Conservation (phyloP, 768 basidiomycete species). For the Gymnopilus dilepis region DNA sequence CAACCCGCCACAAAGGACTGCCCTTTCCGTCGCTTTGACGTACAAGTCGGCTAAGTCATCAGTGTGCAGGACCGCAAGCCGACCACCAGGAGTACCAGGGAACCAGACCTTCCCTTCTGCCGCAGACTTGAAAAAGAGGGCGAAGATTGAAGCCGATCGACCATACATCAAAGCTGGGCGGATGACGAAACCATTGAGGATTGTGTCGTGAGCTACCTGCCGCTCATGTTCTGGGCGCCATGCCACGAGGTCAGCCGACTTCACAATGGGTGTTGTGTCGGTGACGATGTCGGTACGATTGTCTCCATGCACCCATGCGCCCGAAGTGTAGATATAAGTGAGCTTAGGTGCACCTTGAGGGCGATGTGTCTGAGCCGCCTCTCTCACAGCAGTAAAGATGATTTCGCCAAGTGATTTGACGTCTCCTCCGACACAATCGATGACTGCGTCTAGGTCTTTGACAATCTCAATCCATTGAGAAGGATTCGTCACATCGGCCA, state of each 20-base stretch:
- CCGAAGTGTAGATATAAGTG: conserved; percentile 13
- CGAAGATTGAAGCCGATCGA: neutral
- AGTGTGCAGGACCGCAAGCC: conserved; percentile 1
- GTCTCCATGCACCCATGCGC: conserved; percentile 5
- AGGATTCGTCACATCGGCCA: conserved; percentile 1
- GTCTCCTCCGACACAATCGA: conserved; percentile 2
- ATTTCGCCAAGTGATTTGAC: neutral
- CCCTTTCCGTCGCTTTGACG: conserved; percentile 5
- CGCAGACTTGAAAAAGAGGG: conserved; percentile 7
- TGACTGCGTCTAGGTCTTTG: conserved; percentile 2
- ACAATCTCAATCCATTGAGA: neutral
- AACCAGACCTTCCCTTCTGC: conserved; percentile 2
- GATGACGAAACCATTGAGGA: conserved; percentile 2
- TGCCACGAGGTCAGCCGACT: neutral
- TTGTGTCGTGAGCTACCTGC: neutral
- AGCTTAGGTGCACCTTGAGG: conserved; percentile 7
- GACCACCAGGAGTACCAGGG: conserved; percentile 8
- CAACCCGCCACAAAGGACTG: neutral
- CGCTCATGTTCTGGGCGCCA: conserved; percentile 7
- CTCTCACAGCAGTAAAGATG: neutral
- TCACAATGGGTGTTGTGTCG: neutral
- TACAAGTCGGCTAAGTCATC: conserved; percentile 9
- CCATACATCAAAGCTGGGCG: conserved; percentile 6
- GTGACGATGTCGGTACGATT: conserved; percentile 5
- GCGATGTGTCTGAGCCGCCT: neutral